phyloP scores from a whole-genome alignment of 805 yeast genomes.

The Kodamaea jinghongensis region DNA sequence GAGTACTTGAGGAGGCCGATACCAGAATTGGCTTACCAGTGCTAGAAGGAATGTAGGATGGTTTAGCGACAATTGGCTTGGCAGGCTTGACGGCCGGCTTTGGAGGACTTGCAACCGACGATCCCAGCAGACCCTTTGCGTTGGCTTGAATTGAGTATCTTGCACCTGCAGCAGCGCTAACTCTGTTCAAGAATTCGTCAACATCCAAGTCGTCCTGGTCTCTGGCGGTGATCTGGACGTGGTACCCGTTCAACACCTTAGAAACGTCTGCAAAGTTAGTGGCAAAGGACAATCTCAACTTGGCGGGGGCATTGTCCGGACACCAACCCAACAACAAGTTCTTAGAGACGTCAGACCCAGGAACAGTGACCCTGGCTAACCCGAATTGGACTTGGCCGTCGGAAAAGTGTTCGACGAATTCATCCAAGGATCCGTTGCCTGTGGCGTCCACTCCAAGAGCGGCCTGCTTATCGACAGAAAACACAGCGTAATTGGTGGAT shows the following conservation, averaged over 20 bases:
- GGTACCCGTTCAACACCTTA: conserved; percentile 74
- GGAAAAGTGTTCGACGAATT: conserved; percentile 76
- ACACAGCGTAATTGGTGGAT: conserved; percentile 70
- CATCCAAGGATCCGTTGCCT: conserved; percentile 69
- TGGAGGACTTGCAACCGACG: conserved; percentile 13
- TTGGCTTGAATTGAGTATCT: conserved; percentile 68
- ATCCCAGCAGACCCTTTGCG: conserved; percentile 4
- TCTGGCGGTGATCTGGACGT: conserved; percentile 96
- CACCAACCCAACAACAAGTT: conserved; percentile 90
- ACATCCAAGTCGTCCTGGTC: conserved; percentile 86
- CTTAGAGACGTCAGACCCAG: conserved; percentile 88
- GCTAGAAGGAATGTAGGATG: conserved; percentile 31
- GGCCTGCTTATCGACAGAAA: conserved; percentile 64
- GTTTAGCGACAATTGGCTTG: conserved; percentile 26
- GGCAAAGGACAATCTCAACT: conserved; percentile 72
- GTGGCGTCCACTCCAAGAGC: conserved; percentile 45
- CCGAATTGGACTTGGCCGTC: conserved; percentile 92
- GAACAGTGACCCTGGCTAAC: conserved; percentile 79
- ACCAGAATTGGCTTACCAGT: conserved; percentile 37
- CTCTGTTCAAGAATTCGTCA: conserved; percentile 66
- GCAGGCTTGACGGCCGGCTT: conserved; percentile 11
- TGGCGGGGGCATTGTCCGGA: conserved; percentile 90
- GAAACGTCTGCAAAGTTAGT: conserved; percentile 75
- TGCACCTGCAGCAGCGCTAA: conserved; percentile 93
- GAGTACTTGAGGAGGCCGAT: too few species aligned